These are phyloP conservation scores for Telfairia occidentalis DNA, from an alignment of 331 rosid genomes.

Conservation along the genomic window DNA sequence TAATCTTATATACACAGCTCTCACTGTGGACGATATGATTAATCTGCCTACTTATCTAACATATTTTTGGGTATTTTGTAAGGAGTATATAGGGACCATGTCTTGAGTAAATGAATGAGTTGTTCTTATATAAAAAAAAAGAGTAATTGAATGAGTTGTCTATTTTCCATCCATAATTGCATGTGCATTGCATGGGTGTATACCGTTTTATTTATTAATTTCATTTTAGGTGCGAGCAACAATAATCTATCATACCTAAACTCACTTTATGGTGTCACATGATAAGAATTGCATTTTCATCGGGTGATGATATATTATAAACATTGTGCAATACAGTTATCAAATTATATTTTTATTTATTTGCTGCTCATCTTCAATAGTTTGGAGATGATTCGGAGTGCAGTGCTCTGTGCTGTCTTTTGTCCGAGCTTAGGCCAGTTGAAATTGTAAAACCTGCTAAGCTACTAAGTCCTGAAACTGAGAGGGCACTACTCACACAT, in stretches of 20 bases:
- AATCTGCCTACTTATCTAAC: background rate
- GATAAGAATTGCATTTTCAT: background rate
- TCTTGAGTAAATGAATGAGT: background rate
- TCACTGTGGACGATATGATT: background rate
- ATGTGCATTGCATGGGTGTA: background rate
- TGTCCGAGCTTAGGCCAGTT: slow-evolving; percentile 90
- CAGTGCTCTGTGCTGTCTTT: slow-evolving; percentile 62
- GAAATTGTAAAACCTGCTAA: slow-evolving; percentile 84
- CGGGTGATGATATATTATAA: background rate
- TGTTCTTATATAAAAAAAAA: too few species aligned
- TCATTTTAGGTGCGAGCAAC: background rate
- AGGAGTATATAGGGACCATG: background rate
- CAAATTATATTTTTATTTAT: background rate
- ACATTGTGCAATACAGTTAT: background rate
- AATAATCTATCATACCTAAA: background rate
- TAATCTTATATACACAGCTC: too few species aligned
- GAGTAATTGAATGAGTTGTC: background rate
- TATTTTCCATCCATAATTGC: background rate
- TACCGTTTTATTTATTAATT: background rate
- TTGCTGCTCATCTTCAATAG: slow-evolving; percentile 32
- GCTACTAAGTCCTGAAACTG: slow-evolving; percentile 73
- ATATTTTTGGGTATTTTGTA: background rate
- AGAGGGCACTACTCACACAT: slow-evolving; percentile 54
- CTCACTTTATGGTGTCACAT: background rate
- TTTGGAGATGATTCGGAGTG: slow-evolving; percentile 78